phyloP scores from a whole-genome alignment of 2,329 filamentous ascomycete genomes.

The Acrocalymma vagum region DNA sequence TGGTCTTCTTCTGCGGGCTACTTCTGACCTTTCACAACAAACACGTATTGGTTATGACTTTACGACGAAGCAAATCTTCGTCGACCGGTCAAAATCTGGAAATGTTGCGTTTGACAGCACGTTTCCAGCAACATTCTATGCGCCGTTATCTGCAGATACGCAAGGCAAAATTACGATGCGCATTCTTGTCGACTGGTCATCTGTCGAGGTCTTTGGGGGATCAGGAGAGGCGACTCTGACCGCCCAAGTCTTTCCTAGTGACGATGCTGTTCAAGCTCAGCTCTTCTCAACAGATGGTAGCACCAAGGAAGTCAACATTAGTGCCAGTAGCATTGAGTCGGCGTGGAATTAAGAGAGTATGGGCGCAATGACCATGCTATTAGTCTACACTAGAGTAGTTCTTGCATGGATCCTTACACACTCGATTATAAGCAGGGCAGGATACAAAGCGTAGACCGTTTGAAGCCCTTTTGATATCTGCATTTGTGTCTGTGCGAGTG shows the following conservation, averaged over 20 bases:
- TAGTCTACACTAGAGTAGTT: neutral
- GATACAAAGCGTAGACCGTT: no score
- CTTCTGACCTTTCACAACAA: constrained; percentile 4
- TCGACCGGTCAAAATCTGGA: constrained; percentile 5
- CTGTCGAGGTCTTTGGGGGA: constrained; percentile 7
- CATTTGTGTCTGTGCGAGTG: no score
- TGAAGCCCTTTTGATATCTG: no score
- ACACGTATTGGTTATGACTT: constrained; percentile 8
- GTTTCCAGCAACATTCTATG: constrained; percentile 7
- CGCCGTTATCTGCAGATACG: constrained; percentile 3
- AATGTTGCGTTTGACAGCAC: constrained; percentile 8
- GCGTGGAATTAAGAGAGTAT: constrained; percentile 7
- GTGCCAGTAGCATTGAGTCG: constrained; percentile 1
- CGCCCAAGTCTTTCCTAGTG: constrained; percentile 5
- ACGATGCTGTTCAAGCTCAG: constrained; percentile 4
- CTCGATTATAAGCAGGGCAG: no score
- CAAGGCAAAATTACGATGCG: constrained; percentile 5
- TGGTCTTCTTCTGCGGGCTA: constrained; percentile 7
- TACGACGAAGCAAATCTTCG: constrained; percentile 7
- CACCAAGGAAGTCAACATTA: constrained; percentile 6
- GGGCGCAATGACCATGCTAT: neutral
- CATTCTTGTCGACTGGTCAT: constrained; percentile 10
- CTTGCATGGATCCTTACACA: no score
- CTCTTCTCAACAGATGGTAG: constrained; percentile 8
- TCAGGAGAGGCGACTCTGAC: constrained; percentile 4